Conservation (phyloP, 73 alveolate species). For the Diophrys appendiculata region DNA sequence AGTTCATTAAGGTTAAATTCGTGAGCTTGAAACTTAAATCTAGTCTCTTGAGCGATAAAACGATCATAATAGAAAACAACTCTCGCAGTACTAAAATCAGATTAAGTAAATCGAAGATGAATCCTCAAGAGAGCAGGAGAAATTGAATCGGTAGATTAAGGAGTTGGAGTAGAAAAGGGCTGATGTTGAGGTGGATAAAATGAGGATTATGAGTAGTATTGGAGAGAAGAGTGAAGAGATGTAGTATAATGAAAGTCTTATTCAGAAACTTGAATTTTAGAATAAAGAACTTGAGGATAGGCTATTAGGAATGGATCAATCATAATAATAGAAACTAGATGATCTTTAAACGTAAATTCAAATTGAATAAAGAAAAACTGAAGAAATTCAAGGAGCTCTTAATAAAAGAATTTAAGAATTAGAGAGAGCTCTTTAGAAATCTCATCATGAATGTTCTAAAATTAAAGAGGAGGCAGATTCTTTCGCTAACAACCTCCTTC, state of each 20-base stretch:
- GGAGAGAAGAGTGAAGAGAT: not conserved
- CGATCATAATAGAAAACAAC: not conserved
- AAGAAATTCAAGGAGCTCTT: not conserved
- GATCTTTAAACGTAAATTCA: not conserved
- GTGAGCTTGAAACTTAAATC: not conserved
- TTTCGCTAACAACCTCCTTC: too few species aligned
- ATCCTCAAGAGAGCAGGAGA: not conserved
- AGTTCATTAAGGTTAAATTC: not conserved
- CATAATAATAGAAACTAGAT: not conserved
- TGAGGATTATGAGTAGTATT: not conserved
- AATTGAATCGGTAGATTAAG: not conserved
- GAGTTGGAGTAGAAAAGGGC: not conserved
- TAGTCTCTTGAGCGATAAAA: not conserved
- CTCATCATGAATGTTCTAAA: not conserved
- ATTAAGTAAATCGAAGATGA: not conserved
- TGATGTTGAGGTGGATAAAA: not conserved
- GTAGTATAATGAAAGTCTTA: not conserved
- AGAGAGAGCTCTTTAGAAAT: not conserved
- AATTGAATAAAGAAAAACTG: not conserved
- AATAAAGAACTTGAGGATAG: not conserved
- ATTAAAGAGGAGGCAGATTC: not conserved
- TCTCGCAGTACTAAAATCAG: not conserved
- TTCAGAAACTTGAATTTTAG: not conserved
- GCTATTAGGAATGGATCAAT: not conserved
- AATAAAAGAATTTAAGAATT: not conserved